Conservation (phyloP, 2,329 filamentous ascomycete species). For the Verticillium nubilum region DNA sequence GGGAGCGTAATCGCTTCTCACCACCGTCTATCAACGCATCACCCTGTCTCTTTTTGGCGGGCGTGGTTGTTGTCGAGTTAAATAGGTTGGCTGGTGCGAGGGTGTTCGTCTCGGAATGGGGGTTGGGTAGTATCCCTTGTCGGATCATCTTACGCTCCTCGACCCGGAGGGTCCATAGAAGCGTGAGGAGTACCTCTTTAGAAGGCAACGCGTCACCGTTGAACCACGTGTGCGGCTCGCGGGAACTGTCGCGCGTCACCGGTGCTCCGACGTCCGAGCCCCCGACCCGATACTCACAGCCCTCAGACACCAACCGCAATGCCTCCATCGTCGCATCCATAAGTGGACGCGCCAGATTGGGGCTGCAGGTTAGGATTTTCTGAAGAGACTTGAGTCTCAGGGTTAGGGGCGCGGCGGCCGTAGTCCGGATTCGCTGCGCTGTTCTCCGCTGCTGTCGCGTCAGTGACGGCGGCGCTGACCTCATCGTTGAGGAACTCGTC, state of each 20-base stretch:
- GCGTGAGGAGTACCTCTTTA: constrained; percentile 40
- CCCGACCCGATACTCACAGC: constrained; percentile 41
- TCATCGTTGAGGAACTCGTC: constrained; percentile 52
- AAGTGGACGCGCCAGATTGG: constrained; percentile 67
- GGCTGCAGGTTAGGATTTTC: constrained; percentile 68
- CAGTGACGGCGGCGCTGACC: constrained; percentile 36
- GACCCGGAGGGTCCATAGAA: constrained; percentile 39
- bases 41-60: not conserved
- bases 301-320: constrained; percentile 66
- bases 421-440: constrained; percentile 45
- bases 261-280: constrained; percentile 24
- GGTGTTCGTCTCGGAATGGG: not conserved
- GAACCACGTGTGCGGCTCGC: constrained; percentile 29
- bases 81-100: constrained; percentile 2
- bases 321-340: constrained; percentile 68
- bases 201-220: constrained; percentile 35
- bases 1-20: constrained; percentile 1
- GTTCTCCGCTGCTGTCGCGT: constrained; percentile 39
- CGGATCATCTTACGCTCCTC: constrained; percentile 31
- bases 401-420: constrained; percentile 48
- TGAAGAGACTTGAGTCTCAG: constrained; percentile 56
- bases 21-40: not conserved
- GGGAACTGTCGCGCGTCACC: constrained; percentile 30
- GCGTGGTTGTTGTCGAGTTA: constrained; percentile 4
- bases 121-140: not conserved